Evolutionary conservation across 1,139 yeast genomes (phyloP).

Genomic region (Blastobotrys raffinosifermentans): DNA sequence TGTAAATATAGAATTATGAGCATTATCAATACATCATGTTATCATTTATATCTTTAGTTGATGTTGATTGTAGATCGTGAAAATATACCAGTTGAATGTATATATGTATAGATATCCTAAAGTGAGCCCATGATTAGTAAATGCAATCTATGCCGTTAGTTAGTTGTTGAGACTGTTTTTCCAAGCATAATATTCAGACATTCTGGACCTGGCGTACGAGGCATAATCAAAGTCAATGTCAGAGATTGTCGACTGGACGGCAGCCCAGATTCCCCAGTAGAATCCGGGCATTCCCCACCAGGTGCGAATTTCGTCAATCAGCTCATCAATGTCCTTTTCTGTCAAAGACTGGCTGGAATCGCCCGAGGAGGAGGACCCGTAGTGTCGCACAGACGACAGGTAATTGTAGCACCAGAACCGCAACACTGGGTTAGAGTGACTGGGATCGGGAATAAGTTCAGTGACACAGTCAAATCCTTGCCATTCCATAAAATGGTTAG

Average conservation of each 20-base stretch:
- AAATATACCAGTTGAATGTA: too few relatives aligned
- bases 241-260: constrained; percentile 65
- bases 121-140: neutral
- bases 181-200: constrained; percentile 71
- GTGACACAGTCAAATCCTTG: constrained; percentile 74
- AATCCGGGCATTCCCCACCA: constrained; percentile 80
- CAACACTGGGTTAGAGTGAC: constrained; percentile 40
- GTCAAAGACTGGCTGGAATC: constrained; percentile 10
- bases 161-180: constrained; percentile 25
- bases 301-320: constrained; percentile 51
- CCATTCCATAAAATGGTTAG: constrained; percentile 86
- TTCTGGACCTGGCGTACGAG: constrained; percentile 51
- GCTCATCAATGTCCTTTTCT: constrained; percentile 29
- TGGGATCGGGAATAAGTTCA: constrained; percentile 52
- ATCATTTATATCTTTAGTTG: too few relatives aligned
- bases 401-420: constrained; percentile 43
- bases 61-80: too few relatives aligned
- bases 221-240: constrained; percentile 70
- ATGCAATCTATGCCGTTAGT: neutral
- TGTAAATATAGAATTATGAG: too few relatives aligned
- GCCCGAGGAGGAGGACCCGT: constrained; percentile 7
- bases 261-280: constrained; percentile 85
- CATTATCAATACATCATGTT: too few relatives aligned
- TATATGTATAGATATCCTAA: too few relatives aligned
- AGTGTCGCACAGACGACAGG: constrained; percentile 23